Percentiles rank a stretch among this genome's conserved stretches.
Evolutionary conservation across 2,329 filamentous ascomycete genomes (phyloP).

Genomic region (Aureobasidium melanogenum): DNA sequence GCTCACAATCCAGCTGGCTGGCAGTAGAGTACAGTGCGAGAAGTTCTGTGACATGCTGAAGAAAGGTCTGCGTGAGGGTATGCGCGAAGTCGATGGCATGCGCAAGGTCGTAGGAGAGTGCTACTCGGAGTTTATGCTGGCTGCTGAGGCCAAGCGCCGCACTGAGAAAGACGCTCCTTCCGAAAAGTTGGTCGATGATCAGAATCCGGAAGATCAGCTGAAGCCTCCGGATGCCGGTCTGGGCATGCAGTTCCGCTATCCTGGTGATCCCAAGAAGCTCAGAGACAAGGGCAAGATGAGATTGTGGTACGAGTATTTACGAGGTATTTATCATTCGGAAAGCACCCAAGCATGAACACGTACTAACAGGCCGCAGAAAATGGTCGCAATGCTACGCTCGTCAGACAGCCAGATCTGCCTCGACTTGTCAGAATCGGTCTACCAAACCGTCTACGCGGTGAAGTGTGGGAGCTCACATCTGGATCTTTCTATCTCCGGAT

Average conservation of each 20-base stretch:
- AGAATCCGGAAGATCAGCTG: slow-evolving; percentile 8
- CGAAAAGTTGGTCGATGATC: slow-evolving; percentile 34
- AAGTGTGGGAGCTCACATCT: slow-evolving; percentile 92
- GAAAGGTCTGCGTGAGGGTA: slow-evolving; percentile 74
- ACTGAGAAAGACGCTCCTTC: slow-evolving; percentile 28
- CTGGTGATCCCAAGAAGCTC: slow-evolving; percentile 87
- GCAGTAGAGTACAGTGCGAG: slow-evolving; percentile 81
- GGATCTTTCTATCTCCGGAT: slow-evolving; percentile 83
- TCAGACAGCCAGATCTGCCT: slow-evolving; percentile 94
- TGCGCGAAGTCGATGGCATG: slow-evolving; percentile 79
- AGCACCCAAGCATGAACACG: background rate
- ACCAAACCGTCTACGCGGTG: slow-evolving; percentile 83
- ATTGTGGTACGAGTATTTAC: slow-evolving; percentile 90
- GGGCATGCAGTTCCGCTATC: slow-evolving; percentile 87
- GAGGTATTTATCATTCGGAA: slow-evolving; percentile 25
- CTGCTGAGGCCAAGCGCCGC: slow-evolving; percentile 39
- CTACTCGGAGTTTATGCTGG: slow-evolving; percentile 75
- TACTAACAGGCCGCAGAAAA: slow-evolving; percentile 53
- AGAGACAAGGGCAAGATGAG: slow-evolving; percentile 95
- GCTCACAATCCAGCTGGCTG: slow-evolving; percentile 84
- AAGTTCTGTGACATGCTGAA: slow-evolving; percentile 95
- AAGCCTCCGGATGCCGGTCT: slow-evolving; percentile 82
- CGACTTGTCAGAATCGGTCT: slow-evolving; percentile 93
- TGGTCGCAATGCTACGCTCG: slow-evolving; percentile 81
- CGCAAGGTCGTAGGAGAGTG: slow-evolving; percentile 72